phyloP scores from a whole-genome alignment of 2,329 filamentous ascomycete genomes.

The Cordyceps cateniannulata region DNA sequence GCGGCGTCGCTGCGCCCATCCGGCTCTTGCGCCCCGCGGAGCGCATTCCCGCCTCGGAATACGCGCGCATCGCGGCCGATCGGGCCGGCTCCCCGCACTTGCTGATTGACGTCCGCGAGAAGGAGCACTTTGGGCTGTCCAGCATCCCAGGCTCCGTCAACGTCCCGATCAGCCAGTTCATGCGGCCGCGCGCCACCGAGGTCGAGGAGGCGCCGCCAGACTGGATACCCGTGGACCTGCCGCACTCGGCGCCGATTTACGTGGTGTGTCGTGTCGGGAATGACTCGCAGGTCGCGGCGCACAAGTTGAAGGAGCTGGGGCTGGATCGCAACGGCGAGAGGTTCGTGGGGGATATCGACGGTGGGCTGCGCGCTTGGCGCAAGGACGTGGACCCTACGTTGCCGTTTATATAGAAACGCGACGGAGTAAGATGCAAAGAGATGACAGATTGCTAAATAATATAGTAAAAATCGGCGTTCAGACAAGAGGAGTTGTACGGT shows the following conservation, averaged over 20 bases:
- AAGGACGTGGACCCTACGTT: constrained; percentile 54
- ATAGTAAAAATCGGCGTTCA: constrained; percentile 17
- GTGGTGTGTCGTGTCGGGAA: constrained; percentile 70
- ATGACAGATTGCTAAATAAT: not conserved
- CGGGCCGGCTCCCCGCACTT: constrained; percentile 35
- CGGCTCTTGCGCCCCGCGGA: constrained; percentile 55
- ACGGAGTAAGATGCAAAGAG: not conserved
- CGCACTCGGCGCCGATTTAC: constrained; percentile 52
- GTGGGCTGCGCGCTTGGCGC: constrained; percentile 69
- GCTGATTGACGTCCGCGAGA: constrained; percentile 77
- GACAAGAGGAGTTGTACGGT: constrained; percentile 22
- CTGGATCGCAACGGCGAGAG: constrained; percentile 44
- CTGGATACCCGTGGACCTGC: constrained; percentile 35
- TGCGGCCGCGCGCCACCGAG: constrained; percentile 27
- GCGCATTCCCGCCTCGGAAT: constrained; percentile 60
- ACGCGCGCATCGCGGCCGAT: constrained; percentile 31
- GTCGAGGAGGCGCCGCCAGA: constrained; percentile 16
- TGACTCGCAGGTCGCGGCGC: constrained; percentile 67
- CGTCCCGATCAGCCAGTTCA: constrained; percentile 53
- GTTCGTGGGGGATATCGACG: constrained; percentile 62
- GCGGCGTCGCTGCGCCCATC: constrained; percentile 55
- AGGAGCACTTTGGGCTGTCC: constrained; percentile 77
- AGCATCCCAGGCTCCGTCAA: constrained; percentile 71
- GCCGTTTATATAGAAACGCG: constrained; percentile 39
- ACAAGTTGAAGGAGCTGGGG: constrained; percentile 57